Conservation (phyloP, 1,139 yeast species). For the Magnusiomyces sp. region DNA sequence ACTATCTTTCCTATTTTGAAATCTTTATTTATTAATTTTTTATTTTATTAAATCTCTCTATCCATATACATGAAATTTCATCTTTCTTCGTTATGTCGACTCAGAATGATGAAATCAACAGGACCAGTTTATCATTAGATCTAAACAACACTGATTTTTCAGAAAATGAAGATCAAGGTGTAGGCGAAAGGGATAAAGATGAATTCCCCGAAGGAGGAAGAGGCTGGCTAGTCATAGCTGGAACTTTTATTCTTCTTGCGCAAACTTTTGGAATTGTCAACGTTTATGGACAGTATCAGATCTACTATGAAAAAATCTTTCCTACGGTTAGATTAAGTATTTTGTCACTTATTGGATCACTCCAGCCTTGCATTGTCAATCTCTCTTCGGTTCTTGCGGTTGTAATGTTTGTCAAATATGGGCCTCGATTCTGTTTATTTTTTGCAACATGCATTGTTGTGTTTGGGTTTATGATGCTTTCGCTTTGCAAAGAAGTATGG, state of each 20-base stretch:
- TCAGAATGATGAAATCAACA: too few species aligned
- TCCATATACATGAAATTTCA: too few species aligned
- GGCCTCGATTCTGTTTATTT: conserved; percentile 19
- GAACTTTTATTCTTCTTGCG: conserved; percentile 21
- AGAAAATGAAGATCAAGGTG: too few species aligned
- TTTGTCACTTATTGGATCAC: conserved; percentile 46
- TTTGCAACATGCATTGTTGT: conserved; percentile 43
- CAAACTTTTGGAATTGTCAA: conserved; percentile 43
- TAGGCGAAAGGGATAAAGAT: too few species aligned
- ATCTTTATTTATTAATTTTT: too few species aligned
- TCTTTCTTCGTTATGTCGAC: too few species aligned
- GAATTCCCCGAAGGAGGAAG: conserved; percentile 26
- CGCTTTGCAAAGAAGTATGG: conserved; percentile 41
- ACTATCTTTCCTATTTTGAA: too few species aligned
- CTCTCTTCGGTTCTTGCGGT: conserved; percentile 41
- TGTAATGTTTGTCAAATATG: conserved; percentile 45
- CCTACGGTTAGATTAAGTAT: conserved; percentile 34
- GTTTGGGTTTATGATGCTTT: conserved; percentile 44
- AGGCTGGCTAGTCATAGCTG: conserved; percentile 28
- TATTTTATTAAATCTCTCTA: too few species aligned
- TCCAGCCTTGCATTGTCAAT: conserved; percentile 40
- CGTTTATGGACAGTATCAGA: conserved; percentile 50
- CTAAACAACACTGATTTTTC: too few species aligned
- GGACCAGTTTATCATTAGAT: too few species aligned
- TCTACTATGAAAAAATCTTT: conserved; percentile 43